Conservation (phyloP, 2,329 filamentous ascomycete species). For the Huntiella moniliformis region DNA sequence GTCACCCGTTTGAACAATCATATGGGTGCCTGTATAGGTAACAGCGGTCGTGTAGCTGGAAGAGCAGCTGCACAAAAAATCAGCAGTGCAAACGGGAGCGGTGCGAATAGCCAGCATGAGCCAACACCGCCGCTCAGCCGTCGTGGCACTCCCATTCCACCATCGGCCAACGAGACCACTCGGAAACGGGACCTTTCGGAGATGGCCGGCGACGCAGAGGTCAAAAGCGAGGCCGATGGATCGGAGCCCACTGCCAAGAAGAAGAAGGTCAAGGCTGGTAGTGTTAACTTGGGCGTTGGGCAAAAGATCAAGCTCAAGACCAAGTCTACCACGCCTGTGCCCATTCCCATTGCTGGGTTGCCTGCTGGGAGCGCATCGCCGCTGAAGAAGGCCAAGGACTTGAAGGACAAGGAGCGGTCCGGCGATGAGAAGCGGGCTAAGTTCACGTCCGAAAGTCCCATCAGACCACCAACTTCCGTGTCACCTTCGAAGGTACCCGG, state of each 20-base stretch:
- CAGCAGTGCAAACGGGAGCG: conserved; percentile 31
- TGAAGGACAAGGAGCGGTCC: conserved; percentile 35
- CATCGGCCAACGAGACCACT: conserved; percentile 33
- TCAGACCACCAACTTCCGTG: conserved; percentile 19
- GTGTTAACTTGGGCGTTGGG: conserved; percentile 13
- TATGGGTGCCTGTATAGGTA: conserved; percentile 50
- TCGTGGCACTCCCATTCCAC: conserved; percentile 39
- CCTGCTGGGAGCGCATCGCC: not conserved
- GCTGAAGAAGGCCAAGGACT: conserved; percentile 24
- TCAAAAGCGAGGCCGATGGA: not conserved
- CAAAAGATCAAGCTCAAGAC: conserved; percentile 35
- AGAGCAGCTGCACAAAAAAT: conserved; percentile 44
- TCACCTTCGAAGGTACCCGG: conserved; percentile 17
- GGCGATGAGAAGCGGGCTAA: conserved; percentile 22
- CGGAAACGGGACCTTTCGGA: conserved; percentile 38
- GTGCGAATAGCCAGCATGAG: conserved; percentile 31
- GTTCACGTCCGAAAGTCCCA: conserved; percentile 17
- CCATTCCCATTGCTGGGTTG: conserved; percentile 1
- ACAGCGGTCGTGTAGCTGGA: conserved; percentile 43
- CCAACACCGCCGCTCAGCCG: conserved; percentile 43
- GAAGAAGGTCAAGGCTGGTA: conserved; percentile 33
- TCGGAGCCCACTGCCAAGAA: conserved; percentile 29
- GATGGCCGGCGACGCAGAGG: conserved; percentile 23
- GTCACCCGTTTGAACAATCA: conserved; percentile 48
- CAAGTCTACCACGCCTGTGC: conserved; percentile 19